Evolutionary conservation across 805 yeast genomes (phyloP).

Genomic region (Starmera amethionina): DNA sequence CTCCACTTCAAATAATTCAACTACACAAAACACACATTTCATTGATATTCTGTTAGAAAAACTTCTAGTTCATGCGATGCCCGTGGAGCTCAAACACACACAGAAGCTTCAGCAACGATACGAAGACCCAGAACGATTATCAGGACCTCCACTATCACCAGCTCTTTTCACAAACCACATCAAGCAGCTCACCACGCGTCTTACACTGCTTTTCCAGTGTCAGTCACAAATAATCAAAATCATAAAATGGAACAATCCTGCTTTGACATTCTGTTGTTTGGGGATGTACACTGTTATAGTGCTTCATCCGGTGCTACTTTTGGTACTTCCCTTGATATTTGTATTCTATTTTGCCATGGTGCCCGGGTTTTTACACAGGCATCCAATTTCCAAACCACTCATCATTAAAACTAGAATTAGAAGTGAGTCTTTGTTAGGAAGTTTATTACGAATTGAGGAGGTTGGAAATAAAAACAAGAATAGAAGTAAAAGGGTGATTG

Average conservation of each 20-base stretch:
- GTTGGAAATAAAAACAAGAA: slow-evolving; percentile 9
- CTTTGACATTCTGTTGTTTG: slow-evolving; percentile 53
- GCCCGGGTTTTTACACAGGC: slow-evolving; percentile 61
- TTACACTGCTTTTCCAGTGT: too few species aligned
- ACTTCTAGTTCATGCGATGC: slow-evolving; percentile 33
- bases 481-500: slow-evolving; percentile 2
- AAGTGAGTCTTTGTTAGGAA: slow-evolving; percentile 42
- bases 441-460: too few species aligned
- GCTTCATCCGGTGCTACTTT: slow-evolving; percentile 57
- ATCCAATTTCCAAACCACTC: slow-evolving; percentile 44
- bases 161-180: too few species aligned
- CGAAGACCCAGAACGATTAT: slow-evolving; percentile 24
- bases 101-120: slow-evolving; percentile 29
- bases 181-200: too few species aligned
- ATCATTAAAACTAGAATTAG: slow-evolving; percentile 35
- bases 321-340: slow-evolving; percentile 52
- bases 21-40: slow-evolving; percentile 29
- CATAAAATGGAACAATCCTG: slow-evolving; percentile 67
- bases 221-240: slow-evolving; percentile 31
- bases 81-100: slow-evolving; percentile 13
- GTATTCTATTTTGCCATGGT: slow-evolving; percentile 49
- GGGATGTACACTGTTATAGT: slow-evolving; percentile 58
- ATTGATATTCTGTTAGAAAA: slow-evolving; percentile 43
- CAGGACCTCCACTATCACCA: too few species aligned
- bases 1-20: too few species aligned